Evolutionary conservation across 345 rosid genomes (phyloP), one percentile per base, ranked within the genome.

Genomic region (Hevea brasiliensis): DNA sequence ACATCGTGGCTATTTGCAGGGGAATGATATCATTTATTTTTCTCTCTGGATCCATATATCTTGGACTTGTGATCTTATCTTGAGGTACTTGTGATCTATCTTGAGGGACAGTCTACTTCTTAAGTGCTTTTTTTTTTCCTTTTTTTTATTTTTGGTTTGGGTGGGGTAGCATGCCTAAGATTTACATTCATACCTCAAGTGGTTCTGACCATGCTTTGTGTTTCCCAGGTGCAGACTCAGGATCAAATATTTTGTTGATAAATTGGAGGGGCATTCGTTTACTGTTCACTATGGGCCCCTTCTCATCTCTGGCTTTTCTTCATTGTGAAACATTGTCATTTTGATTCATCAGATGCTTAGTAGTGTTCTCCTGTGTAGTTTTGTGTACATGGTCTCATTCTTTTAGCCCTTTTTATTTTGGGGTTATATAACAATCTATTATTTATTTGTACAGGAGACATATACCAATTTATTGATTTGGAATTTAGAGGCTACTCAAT

Each of bases 21-120:
- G 98, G 98, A 79, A 85, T 92, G 90, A 90, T 94, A 82, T 94
- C 98, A 55, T 88, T 94, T 76, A 21, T 47, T 17, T 94, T 94
- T 85, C 96, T 94, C 68, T 72, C 84, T 47, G 90, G 81, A 73
- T 81, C 98, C 15, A 76, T 92, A 76, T 94, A 94, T 81, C 89
- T 94, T 65, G 98, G 98, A 26, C 90, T 92, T 59, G 95, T 94
- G 74, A 86, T 94, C 85, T 75, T 94, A 80, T 88, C 97, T 51
- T 90, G 81, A 91, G 89, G 91, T 87, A 85, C 90, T 92, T 59
- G 95, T 94, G 74, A 86, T 94, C 85, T 75, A 80, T 88, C 97
- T 51, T 90, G 81, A 91, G 89, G 91, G 85, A 85, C 15, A 71
- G 1, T 24, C 61, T 74, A 7, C 86, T 72, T 74, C 61, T 61